Base-by-base conservation (phyloP, 139 green algal genomes). In the Coelastrella sp. region DNA sequence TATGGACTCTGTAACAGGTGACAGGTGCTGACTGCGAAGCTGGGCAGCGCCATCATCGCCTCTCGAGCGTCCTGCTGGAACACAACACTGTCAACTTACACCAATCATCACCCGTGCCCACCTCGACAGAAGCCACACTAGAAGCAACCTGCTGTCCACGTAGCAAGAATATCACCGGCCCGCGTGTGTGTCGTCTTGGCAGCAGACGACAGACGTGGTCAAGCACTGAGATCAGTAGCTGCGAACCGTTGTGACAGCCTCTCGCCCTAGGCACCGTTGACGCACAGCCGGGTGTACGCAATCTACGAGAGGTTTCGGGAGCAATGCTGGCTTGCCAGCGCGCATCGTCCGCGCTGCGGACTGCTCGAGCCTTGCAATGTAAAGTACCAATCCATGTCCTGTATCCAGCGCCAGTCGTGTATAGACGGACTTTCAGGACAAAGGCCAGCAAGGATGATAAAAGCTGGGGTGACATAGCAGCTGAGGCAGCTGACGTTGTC, bases 381-480 rank as follows among this genome's bases (percentile, higher is more conserved):
- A 1, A 10, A 71, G 8, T 71, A 71, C 10, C 22, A 22, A 14
- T 22, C 17, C 16, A 32, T 22, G 22, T 76, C 68, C 3, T 47
- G 13, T 22, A 23, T 17, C 16, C 17, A 23, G 68, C 68, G 8
- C 68, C 68, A 22, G 68, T 22, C 14, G 14, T 76, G 16, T 6
- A 22, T 23, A n/a, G 17, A 17, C n/a, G 68, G 17, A 76, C 68
- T 22, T 10, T 76, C 16, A 76, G 17, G 68, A 80, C 68, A 4
- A 59, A 10, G 16, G 84, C 84, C 68, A 81, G 56, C 71, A 58
- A 68, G 56, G 85, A 74, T 13, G 84, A 91, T 54, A 94, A 92
- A 77, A 89, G 73, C 8, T 93, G 92, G 92, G 76, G 75, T 32
- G 92, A 95, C 22, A 91, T 91, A 19, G 47, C 79, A 19, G 61